phyloP scores from a whole-genome alignment of 768 basidiomycete genomes.

The Cystobasidiopsis lactophilus region DNA sequence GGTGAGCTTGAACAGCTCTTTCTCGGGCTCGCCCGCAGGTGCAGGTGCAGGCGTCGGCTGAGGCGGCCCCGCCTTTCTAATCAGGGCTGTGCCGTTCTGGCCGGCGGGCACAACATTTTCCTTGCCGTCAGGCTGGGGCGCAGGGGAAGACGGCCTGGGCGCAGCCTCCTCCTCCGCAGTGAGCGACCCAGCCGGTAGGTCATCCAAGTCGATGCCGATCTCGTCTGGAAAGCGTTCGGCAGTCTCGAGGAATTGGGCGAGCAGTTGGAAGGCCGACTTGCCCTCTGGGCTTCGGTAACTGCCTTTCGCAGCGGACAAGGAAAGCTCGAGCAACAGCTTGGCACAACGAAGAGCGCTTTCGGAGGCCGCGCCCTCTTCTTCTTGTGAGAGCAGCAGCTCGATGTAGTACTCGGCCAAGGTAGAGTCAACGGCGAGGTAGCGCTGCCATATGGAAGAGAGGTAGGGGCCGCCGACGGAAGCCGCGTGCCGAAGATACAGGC shows the following conservation, averaged over 20 bases:
- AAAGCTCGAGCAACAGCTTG: constrained; percentile 63
- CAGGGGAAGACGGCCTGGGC: too few relatives aligned
- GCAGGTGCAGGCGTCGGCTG: too few relatives aligned
- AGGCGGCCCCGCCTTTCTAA: too few relatives aligned
- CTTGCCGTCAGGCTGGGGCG: too few relatives aligned
- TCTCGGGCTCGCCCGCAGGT: not conserved
- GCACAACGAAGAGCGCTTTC: constrained; percentile 78
- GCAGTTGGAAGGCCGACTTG: constrained; percentile 83
- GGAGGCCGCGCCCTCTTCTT: constrained; percentile 30
- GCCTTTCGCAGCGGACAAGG: constrained; percentile 60
- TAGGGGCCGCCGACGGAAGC: constrained; percentile 16
- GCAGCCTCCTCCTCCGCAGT: constrained; percentile 25
- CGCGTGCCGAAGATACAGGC: constrained; percentile 76
- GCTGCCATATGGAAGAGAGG: constrained; percentile 36
- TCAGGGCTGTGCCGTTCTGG: not conserved
- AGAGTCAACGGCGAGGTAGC: constrained; percentile 44
- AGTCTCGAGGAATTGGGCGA: constrained; percentile 77
- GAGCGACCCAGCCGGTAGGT: constrained; percentile 6
- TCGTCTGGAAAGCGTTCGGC: constrained; percentile 78
- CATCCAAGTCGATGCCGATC: constrained; percentile 40
- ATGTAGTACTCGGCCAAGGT: constrained; percentile 28
- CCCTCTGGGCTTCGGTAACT: constrained; percentile 71
- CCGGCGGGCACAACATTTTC: constrained; percentile 12
- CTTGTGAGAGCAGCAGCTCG: constrained; percentile 20
- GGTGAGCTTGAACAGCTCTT: constrained; percentile 12